phyloP scores from a whole-genome alignment of 345 rosid species.

The Salix udensis region DNA sequence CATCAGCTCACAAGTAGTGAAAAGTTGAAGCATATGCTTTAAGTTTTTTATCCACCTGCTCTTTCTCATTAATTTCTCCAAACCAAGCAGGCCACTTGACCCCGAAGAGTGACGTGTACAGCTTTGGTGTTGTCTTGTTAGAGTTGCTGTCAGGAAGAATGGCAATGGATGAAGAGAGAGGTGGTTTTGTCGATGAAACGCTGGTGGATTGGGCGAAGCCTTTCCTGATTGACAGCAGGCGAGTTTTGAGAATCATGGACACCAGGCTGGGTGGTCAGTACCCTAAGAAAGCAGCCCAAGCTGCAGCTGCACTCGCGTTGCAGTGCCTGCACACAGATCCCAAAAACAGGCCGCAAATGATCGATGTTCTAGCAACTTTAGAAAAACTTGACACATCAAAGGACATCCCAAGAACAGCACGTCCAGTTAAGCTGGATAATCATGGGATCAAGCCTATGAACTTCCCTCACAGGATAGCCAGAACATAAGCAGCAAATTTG shows the following conservation, averaged over 20 bases:
- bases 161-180: constrained; percentile 55
- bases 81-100: constrained; percentile 71
- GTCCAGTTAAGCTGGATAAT: no score
- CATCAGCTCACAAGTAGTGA: neutral
- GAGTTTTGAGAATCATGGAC: constrained; percentile 79
- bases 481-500: no score
- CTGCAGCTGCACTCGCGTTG: constrained; percentile 63
- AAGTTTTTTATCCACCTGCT: neutral
- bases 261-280: constrained; percentile 80
- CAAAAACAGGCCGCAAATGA: constrained; percentile 62
- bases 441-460: neutral
- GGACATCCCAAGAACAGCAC: neutral
- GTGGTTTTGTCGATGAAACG: constrained; percentile 47
- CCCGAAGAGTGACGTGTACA: constrained; percentile 83
- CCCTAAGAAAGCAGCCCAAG: constrained; percentile 74
- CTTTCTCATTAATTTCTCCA: neutral
- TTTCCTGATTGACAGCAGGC: constrained; percentile 53
- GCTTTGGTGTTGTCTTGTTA: constrained; percentile 78
- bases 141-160: constrained; percentile 69
- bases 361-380: constrained; percentile 43
- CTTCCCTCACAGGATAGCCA: constrained; percentile 16
- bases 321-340: constrained; percentile 63
- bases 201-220: constrained; percentile 86
- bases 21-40: neutral
- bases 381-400: constrained; percentile 39